Evolutionary conservation across 768 basidiomycete genomes (phyloP), one percentile per base, ranked within the genome.

Genomic region (Tulasnella sp.): DNA sequence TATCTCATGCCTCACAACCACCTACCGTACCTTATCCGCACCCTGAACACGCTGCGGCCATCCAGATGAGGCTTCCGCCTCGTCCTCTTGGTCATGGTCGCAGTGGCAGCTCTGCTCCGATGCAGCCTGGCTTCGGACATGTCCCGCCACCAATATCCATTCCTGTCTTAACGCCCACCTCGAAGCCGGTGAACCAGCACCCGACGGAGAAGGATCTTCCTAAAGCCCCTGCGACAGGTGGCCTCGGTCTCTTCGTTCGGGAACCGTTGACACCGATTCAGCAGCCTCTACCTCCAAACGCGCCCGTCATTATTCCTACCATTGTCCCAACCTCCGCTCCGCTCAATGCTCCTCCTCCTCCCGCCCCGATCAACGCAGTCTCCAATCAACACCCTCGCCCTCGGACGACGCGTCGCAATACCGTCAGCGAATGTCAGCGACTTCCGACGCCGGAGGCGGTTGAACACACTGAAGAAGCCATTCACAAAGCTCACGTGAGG

Each of bases 101-200:
- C 68, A 69, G 68, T 32, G 68, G 68, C 68, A 47, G 32, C 29
- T 69, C 68, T n/a, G 68, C 68, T 22, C 68, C 68, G 12, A 47
- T 42, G 67, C 68, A 47, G 41, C 42, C 44, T 42, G 26, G 42
- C 17, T 40, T 37, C n/a, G 41, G 37, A 26, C 66, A 40, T 40
- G 26, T 29, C 41, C 66, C 37, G 66, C 66, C 41, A 37, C 66
- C 26, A 29, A 14, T 29, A 12, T 26, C 34, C 66, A 67, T 29
- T 26, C 66, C 26, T 42, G 41, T 29, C 37, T 29, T 29, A 16
- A 26, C 37, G 26, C 66, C 26, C 39, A 22, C 12, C 32, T 47
- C 68, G 22, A 69, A 47, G 42, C 44, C 42, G 32, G 32, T 34
- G 42, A 59, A 34, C 12, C 41, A 29, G 41, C 37, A 37, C 66